Evolutionary conservation across 2,329 filamentous ascomycete species (phyloP).

Genomic region (Beauveria sp.): DNA sequence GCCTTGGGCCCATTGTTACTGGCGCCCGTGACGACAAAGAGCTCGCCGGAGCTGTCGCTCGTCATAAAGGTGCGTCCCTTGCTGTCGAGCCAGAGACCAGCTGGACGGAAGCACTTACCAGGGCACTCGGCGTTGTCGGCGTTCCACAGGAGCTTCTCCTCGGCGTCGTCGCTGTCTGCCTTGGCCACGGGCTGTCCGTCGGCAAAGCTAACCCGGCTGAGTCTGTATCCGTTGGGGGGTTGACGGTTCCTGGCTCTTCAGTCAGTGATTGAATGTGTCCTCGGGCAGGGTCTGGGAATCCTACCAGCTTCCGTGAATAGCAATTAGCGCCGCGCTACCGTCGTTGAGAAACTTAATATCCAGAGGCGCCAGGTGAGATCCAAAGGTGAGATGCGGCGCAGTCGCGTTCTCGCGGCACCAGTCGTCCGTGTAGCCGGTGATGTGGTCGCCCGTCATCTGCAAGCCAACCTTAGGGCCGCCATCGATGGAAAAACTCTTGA

Average conservation of each 20-base stretch:
- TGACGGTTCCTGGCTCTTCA: slow-evolving; percentile 22
- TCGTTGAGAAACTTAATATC: slow-evolving; percentile 54
- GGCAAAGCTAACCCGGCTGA: slow-evolving; percentile 29
- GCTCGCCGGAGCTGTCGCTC: slow-evolving; percentile 46
- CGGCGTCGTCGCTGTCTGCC: slow-evolving; percentile 31
- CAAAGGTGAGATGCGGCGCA: slow-evolving; percentile 20
- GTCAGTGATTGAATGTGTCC: neutral
- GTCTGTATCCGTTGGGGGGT: slow-evolving; percentile 30
- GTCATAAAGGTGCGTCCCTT: slow-evolving; percentile 43
- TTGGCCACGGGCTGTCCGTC: slow-evolving; percentile 27
- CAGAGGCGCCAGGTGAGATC: slow-evolving; percentile 54
- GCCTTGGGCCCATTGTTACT: neutral
- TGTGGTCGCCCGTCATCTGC: slow-evolving; percentile 20
- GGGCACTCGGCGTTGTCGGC: slow-evolving; percentile 37
- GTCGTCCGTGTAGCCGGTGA: slow-evolving; percentile 16
- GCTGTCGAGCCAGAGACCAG: slow-evolving; percentile 33
- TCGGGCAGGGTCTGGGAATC: neutral
- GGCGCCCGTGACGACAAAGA: slow-evolving; percentile 35
- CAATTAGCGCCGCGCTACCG: slow-evolving; percentile 49
- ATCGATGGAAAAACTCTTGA: slow-evolving; percentile 23
- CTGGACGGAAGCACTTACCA: slow-evolving; percentile 43
- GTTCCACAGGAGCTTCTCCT: slow-evolving; percentile 43
- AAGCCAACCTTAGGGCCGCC: slow-evolving; percentile 13
- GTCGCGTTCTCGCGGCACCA: slow-evolving; percentile 16
- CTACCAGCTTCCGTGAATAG: slow-evolving; percentile 55